Evolutionary conservation across 2,329 filamentous ascomycete genomes (phyloP).

Genomic region (Neofusicoccum kwambonambiense): DNA sequence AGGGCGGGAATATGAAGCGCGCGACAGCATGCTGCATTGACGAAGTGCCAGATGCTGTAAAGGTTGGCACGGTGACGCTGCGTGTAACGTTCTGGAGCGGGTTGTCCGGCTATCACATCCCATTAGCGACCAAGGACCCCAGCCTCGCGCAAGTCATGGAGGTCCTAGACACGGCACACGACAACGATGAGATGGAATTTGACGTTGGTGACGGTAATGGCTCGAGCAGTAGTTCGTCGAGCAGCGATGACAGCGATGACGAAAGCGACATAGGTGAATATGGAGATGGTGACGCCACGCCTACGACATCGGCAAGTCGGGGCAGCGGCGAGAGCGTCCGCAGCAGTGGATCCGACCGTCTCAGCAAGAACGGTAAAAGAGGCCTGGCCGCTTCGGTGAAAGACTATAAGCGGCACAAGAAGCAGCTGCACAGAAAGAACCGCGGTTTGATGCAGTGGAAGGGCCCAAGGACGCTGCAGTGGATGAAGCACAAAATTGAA

Average conservation of each 20-base stretch:
- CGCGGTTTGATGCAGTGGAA: constrained; percentile 74
- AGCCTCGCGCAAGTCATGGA: constrained; percentile 62
- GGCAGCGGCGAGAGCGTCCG: constrained; percentile 24
- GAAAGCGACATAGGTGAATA: constrained; percentile 24
- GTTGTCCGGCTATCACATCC: constrained; percentile 58
- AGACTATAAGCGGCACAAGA: constrained; percentile 61
- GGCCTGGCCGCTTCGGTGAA: constrained; percentile 53
- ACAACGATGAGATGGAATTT: constrained; percentile 50
- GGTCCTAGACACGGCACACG: constrained; percentile 60
- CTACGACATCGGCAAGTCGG: constrained; percentile 28
- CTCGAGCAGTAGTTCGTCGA: constrained; percentile 15
- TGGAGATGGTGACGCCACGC: constrained; percentile 19
- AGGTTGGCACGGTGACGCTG: constrained; percentile 59
- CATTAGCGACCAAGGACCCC: constrained; percentile 53
- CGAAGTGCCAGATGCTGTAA: constrained; percentile 40
- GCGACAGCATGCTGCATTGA: constrained; percentile 47
- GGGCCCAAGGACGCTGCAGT: constrained; percentile 54
- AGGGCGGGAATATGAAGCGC: constrained; percentile 57
- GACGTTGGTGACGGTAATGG: constrained; percentile 24
- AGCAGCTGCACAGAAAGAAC: constrained; percentile 63
- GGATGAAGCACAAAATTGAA: constrained; percentile 59
- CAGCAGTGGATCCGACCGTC: background rate
- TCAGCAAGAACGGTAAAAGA: constrained; percentile 38
- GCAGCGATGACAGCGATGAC: constrained; percentile 3
- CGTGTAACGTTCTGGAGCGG: constrained; percentile 62